Percentiles rank a stretch among this genome's conserved stretches.
Conservation (phyloP, 345 rosid genomes). For the Kernera saxatilis region DNA sequence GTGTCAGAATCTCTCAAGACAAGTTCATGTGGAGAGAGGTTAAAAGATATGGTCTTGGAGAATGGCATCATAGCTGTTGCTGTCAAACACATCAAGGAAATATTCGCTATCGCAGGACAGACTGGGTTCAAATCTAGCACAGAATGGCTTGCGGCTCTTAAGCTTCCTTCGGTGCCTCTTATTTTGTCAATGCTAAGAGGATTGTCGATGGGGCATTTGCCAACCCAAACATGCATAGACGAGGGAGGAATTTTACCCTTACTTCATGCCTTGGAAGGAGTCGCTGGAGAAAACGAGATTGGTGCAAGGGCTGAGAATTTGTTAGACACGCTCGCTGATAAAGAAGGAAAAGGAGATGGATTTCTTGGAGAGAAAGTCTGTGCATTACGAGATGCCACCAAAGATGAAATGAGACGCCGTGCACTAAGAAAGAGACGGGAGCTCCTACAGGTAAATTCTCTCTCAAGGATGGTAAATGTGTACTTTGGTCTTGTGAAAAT, state of each 20-base stretch:
- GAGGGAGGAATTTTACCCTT: conserved; percentile 75
- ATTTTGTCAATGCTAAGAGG: conserved; percentile 91
- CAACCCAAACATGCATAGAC: conserved; percentile 81
- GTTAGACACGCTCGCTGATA: conserved; percentile 80
- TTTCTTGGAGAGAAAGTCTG: conserved; percentile 77
- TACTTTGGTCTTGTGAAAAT: conserved; percentile 15
- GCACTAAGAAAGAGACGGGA: conserved; percentile 84
- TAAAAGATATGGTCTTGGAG: conserved; percentile 88
- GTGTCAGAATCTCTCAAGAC: conserved; percentile 97
- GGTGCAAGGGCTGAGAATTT: conserved; percentile 98
- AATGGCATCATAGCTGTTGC: conserved; percentile 82
- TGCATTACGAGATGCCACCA: conserved; percentile 78
- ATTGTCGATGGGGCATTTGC: conserved; percentile 91
- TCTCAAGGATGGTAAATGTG: background rate
- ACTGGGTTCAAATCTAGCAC: conserved; percentile 64
- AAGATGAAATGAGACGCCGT: conserved; percentile 88
- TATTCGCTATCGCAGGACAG: conserved; percentile 72
- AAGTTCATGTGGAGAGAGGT: conserved; percentile 94
- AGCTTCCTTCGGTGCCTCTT: conserved; percentile 84
- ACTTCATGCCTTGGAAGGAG: conserved; percentile 96
- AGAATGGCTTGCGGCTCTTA: conserved; percentile 76
- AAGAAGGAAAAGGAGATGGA: conserved; percentile 95
- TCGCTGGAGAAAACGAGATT: conserved; percentile 87
- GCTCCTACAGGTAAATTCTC: conserved; percentile 62
- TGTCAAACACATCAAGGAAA: conserved; percentile 64